Evolutionary conservation across 495 filamentous ascomycete genomes (phyloP), one percentile per base, ranked within the genome.

Genomic region (Pseudoneurospora amorphoporcata): DNA sequence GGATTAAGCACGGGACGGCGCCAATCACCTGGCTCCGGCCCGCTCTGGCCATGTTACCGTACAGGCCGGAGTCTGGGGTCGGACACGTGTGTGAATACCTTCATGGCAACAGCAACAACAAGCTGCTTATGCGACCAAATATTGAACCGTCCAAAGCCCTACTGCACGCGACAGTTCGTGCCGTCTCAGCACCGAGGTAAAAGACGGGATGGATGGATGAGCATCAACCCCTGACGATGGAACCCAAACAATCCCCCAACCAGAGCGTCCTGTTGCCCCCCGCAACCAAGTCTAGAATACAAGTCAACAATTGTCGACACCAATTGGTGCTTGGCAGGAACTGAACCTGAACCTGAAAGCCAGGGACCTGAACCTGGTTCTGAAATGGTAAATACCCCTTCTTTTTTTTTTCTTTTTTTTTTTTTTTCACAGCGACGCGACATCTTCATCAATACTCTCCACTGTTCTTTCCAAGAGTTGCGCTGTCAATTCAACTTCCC

Each of bases 261-360:
- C 40, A 70, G 29, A 68, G 39, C 14, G 17, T 35, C 40, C 12
- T 23, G 72, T 73, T 73, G 72, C 71, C 72, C 69, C 42, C 53
- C 72, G 69, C 72, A 73, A 73, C 53, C 23, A 37, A 12, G 32
- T 65, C 3, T 69, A 38, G 19, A 1, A 23, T 23, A 4, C 6
- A 35, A 68, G 42, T 61, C 72, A 73, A 73, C 58, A 72, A 39
- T 43, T 10, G 39, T 3, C 17, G 14, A 35, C 17, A 19, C 38
- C 69, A 35, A 45, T 70, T 45, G 29, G 69, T 70, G 29, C 39
- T 47, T 65, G 29, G 53, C 53, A 65, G 53, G 53, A 61, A 70
- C 38, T 39, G 23, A 23, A 23, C n/a, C 19, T 35, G 39, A 45
- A 70, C 42, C 23, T 47, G 39, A 7, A 70, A 39, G 23, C 61